Percentiles rank a stretch among this genome's conserved stretches.
phyloP scores from a whole-genome alignment of 768 basidiomycete species.

The Mycena chlorophos region DNA sequence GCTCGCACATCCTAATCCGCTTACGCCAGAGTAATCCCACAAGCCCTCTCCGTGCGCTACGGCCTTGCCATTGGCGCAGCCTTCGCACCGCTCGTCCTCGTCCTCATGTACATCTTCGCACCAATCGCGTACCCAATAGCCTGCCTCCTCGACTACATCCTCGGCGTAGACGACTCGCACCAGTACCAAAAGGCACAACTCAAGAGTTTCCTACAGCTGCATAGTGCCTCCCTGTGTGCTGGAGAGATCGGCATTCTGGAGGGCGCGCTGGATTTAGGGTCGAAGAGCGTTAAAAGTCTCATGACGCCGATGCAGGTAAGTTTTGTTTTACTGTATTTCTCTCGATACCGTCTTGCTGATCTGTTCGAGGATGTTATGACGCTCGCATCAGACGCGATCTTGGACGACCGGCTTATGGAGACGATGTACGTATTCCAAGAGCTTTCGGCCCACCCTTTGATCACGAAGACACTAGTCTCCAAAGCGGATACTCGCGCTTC shows the following conservation, averaged over 20 bases:
- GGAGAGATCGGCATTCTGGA: slow-evolving; percentile 83
- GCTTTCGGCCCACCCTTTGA: background rate
- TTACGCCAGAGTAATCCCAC: slow-evolving; percentile 55
- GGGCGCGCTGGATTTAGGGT: slow-evolving; percentile 75
- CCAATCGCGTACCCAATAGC: slow-evolving; percentile 84
- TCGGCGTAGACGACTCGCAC: slow-evolving; percentile 71
- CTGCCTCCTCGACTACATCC: slow-evolving; percentile 75
- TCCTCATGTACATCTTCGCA: slow-evolving; percentile 69
- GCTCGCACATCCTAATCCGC: background rate
- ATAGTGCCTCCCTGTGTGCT: slow-evolving; percentile 72
- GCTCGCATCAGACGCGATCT: slow-evolving; percentile 70
- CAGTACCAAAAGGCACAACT: slow-evolving; percentile 85
- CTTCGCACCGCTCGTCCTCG: slow-evolving; percentile 73
- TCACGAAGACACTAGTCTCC: slow-evolving; percentile 41
- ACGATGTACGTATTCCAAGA: slow-evolving; percentile 48
- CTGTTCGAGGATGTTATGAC: slow-evolving; percentile 72
- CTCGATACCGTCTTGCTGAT: slow-evolving; percentile 13
- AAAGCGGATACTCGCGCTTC: slow-evolving; percentile 90
- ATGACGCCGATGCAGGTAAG: slow-evolving; percentile 78
- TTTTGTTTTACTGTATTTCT: slow-evolving; percentile 28
- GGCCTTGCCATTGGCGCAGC: slow-evolving; percentile 79
- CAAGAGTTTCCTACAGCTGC: slow-evolving; percentile 78
- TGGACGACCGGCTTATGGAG: slow-evolving; percentile 80
- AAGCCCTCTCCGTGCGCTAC: slow-evolving; percentile 74
- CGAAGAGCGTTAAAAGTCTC: slow-evolving; percentile 72